Conservation (phyloP, 2,329 filamentous ascomycete genomes). For the Chaetothyriales sp. region DNA sequence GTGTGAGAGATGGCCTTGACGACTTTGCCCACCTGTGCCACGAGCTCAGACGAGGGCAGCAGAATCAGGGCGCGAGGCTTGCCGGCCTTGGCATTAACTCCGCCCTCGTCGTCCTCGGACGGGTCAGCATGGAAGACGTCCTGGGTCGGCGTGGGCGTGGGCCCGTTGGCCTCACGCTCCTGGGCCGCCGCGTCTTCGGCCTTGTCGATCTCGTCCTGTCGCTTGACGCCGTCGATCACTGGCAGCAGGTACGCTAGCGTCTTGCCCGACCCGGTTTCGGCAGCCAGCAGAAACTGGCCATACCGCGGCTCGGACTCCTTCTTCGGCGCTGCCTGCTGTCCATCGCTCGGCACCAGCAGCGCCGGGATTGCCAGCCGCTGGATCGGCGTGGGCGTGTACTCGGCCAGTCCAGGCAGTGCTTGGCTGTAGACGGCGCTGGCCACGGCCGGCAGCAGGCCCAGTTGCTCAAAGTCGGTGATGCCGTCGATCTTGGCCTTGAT, state of each 20-base stretch:
- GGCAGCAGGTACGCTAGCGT: slow-evolving; percentile 86
- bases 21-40: slow-evolving; percentile 69
- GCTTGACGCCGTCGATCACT: slow-evolving; percentile 70
- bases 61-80: slow-evolving; percentile 74
- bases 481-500: slow-evolving; percentile 50
- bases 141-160: slow-evolving; percentile 34
- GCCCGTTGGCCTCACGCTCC: slow-evolving; percentile 29
- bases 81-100: slow-evolving; percentile 59
- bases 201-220: slow-evolving; percentile 52
- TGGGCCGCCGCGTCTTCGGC: slow-evolving; percentile 40
- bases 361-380: slow-evolving; percentile 80
- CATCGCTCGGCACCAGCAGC: slow-evolving; percentile 41
- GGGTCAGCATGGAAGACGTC: slow-evolving; percentile 49
- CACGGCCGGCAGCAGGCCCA: slow-evolving; percentile 59
- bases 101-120: slow-evolving; percentile 47
- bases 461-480: slow-evolving; percentile 66
- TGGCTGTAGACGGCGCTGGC: slow-evolving; percentile 59
- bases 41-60: slow-evolving; percentile 83
- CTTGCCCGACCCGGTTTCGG: slow-evolving; percentile 94
- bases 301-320: slow-evolving; percentile 18
- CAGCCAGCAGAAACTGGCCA: slow-evolving; percentile 67
- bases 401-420: slow-evolving; percentile 58
- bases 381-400: slow-evolving; percentile 72
- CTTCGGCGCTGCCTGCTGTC: slow-evolving; percentile 29
- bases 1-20: slow-evolving; percentile 72